phyloP scores from a whole-genome alignment of 1,284 basidiomycete genomes.

The Trichosporon ovoides region DNA sequence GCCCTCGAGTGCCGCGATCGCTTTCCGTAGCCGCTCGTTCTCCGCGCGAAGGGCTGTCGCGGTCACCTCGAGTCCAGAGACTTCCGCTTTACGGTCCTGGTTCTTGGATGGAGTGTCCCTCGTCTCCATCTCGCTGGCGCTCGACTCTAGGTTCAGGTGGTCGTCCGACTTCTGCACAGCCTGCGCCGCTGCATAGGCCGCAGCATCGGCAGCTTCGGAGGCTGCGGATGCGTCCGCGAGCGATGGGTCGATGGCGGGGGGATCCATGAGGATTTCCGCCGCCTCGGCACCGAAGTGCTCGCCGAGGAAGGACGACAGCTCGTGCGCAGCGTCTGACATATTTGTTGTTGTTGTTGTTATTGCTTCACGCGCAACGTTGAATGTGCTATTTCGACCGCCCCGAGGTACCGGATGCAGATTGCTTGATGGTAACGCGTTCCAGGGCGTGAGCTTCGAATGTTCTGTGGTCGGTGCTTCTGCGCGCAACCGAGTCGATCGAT shows the following conservation, averaged over 20 bases:
- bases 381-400: too few relatives aligned
- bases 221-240: neutral
- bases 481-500: too few relatives aligned
- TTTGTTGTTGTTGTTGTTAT: too few relatives aligned
- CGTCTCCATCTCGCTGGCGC: neutral
- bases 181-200: neutral
- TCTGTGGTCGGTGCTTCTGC: too few relatives aligned
- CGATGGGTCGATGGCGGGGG: neutral
- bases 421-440: too few relatives aligned
- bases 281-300: conserved; percentile 2
- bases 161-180: neutral
- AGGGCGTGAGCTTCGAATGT: too few relatives aligned
- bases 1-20: conserved; percentile 10
- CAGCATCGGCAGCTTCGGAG: neutral
- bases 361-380: too few relatives aligned
- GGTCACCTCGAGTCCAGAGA: conserved; percentile 12
- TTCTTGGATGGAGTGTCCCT: neutral
- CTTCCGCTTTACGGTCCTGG: neutral
- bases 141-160: neutral
- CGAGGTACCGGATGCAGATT: too few relatives aligned
- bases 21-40: conserved; percentile 18
- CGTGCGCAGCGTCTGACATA: neutral
- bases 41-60: conserved; percentile 10
- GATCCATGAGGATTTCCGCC: neutral
- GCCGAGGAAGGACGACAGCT: conserved; percentile 3